These are phyloP conservation scores for Sicyos edulis DNA, from an alignment of 306 rosid species.

Conservation along the genomic window DNA sequence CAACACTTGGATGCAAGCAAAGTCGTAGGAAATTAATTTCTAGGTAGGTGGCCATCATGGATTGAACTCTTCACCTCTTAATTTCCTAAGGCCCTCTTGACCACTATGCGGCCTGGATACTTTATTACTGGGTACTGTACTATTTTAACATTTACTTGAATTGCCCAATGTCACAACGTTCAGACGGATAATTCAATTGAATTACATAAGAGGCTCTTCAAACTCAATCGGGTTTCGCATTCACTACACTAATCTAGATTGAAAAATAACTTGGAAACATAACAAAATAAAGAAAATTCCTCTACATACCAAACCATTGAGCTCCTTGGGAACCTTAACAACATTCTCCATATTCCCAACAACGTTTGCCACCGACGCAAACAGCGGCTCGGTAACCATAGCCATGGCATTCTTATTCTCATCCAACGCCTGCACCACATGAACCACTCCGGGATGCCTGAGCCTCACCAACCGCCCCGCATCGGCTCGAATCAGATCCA, in stretches of 20 bases:
- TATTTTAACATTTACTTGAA: background rate
- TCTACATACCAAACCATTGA: constrained; percentile 70
- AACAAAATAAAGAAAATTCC: background rate
- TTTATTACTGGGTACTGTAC: background rate
- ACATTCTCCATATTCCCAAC: constrained; percentile 69
- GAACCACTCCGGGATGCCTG: constrained; percentile 89
- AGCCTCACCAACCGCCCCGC: constrained; percentile 71
- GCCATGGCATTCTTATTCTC: constrained; percentile 98
- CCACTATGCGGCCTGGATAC: too few relatives aligned
- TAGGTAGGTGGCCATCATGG: too few relatives aligned
- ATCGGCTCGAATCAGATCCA: constrained; percentile 76
- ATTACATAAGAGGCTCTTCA: constrained; percentile 8
- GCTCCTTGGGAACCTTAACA: constrained; percentile 69
- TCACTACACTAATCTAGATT: constrained; percentile 8
- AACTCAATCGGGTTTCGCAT: background rate
- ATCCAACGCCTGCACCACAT: constrained; percentile 89
- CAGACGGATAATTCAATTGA: constrained; percentile 3
- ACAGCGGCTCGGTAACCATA: constrained; percentile 91
- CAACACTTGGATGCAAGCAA: too few relatives aligned
- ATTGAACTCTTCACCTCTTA: too few relatives aligned
- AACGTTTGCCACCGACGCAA: constrained; percentile 84
- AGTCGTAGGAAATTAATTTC: too few relatives aligned
- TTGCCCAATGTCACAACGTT: constrained; percentile 1
- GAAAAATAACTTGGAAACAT: background rate
- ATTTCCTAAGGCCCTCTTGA: too few relatives aligned